Percentiles rank a stretch among this genome's conserved stretches.
phyloP scores from a whole-genome alignment of 768 basidiomycete genomes.

The Collybiopsis luxurians region DNA sequence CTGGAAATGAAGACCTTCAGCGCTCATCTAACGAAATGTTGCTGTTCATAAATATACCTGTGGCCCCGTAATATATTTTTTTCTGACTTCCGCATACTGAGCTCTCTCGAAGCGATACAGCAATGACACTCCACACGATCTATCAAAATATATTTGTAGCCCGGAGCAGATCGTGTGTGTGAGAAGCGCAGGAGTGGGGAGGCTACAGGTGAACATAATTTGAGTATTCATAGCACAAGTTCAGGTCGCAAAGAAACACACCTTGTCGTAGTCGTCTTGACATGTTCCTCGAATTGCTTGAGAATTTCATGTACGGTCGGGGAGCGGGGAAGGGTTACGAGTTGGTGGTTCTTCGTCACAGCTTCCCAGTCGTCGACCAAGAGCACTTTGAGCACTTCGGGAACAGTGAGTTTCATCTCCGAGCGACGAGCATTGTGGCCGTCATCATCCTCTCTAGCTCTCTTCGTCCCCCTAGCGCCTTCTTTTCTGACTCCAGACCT shows the following conservation, averaged over 20 bases:
- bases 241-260: slow-evolving; percentile 14
- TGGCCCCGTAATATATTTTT: slow-evolving; percentile 68
- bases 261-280: slow-evolving; percentile 47
- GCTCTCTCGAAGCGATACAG: slow-evolving; percentile 95
- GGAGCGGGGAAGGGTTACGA: slow-evolving; percentile 77
- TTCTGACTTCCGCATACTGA: slow-evolving; percentile 82
- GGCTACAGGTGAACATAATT: slow-evolving; percentile 29
- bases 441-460: slow-evolving; percentile 81
- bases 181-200: slow-evolving; percentile 68
- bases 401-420: slow-evolving; percentile 88
- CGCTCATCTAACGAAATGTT: no score
- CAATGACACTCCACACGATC: slow-evolving; percentile 83
- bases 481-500: slow-evolving; percentile 48
- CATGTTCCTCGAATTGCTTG: slow-evolving; percentile 69
- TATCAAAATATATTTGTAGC: slow-evolving; percentile 90
- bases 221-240: neutral
- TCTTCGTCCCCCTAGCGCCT: slow-evolving; percentile 62
- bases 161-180: slow-evolving; percentile 83
- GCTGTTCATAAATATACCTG: no score
- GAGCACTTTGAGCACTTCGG: slow-evolving; percentile 84
- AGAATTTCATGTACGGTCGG: slow-evolving; percentile 80
- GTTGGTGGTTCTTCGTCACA: slow-evolving; percentile 92
- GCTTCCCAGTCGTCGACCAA: slow-evolving; percentile 98
- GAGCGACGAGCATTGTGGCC: slow-evolving; percentile 69
- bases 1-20: neutral